Evolutionary conservation across 1,284 basidiomycete genomes (phyloP).

Genomic region (Porphyrellus sp.): DNA sequence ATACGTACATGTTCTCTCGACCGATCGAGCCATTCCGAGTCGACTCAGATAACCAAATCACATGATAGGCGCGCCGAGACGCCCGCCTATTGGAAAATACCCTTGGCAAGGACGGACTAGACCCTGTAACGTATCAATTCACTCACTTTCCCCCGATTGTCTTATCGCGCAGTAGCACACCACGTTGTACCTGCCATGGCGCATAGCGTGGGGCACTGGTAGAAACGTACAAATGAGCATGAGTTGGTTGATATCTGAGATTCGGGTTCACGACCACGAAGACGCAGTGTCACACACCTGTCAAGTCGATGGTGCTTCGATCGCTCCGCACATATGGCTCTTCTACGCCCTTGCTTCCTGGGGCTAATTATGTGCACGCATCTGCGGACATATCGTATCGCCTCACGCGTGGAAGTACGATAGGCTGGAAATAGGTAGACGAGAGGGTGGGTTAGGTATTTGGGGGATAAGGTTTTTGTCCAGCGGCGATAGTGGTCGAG

Average conservation of each 20-base stretch:
- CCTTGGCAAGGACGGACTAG: neutral
- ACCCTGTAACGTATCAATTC: neutral
- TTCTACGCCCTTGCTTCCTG: neutral
- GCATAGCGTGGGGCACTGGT: neutral
- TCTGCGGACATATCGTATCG: neutral
- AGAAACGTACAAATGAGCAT: no score
- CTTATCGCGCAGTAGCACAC: neutral
- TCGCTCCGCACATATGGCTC: constrained; percentile 12
- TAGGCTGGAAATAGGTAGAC: constrained; percentile 15
- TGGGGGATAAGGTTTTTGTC: constrained; percentile 11
- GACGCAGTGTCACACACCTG: constrained; percentile 3
- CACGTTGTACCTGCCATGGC: neutral
- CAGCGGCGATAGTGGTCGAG: constrained; percentile 12
- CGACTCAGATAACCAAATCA: no score
- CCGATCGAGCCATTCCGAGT: no score
- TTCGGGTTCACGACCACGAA: neutral
- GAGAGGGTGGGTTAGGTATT: constrained; percentile 1
- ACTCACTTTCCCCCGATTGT: neutral
- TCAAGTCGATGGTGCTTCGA: constrained; percentile 4
- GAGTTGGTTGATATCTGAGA: constrained; percentile 1
- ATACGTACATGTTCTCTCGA: no score
- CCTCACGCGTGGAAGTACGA: neutral
- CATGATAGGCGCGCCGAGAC: no score
- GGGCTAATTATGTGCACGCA: constrained; percentile 18
- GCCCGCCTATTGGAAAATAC: no score